Conservation (phyloP, 768 basidiomycete species). For the Leucogyrophana mollusca region DNA sequence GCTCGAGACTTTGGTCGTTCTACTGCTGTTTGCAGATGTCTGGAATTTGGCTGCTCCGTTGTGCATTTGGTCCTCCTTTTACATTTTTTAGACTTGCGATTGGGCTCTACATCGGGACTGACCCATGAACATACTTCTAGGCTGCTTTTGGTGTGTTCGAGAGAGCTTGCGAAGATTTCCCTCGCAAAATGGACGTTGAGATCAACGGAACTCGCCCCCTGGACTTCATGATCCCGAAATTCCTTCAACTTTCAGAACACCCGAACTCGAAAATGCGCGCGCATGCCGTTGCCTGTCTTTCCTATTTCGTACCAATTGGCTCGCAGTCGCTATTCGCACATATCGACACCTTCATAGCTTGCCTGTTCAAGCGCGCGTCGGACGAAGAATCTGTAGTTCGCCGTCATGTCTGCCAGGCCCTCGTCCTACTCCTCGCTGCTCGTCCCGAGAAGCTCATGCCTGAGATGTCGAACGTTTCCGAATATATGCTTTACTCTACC, state of each 20-base stretch:
- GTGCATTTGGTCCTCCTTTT: neutral
- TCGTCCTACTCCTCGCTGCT: slow-evolving; percentile 88
- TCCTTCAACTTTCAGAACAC: slow-evolving; percentile 86
- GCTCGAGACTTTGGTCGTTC: no score
- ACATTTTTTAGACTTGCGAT: neutral
- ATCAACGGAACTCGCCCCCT: slow-evolving; percentile 91
- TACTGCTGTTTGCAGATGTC: no score
- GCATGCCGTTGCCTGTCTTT: slow-evolving; percentile 91
- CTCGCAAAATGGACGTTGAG: slow-evolving; percentile 91
- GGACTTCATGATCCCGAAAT: slow-evolving; percentile 96
- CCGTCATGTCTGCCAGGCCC: slow-evolving; percentile 92
- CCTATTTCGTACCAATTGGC: slow-evolving; percentile 87
- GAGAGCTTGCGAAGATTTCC: slow-evolving; percentile 97
- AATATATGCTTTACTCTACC: slow-evolving; percentile 98
- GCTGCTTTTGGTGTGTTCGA: slow-evolving; percentile 92
- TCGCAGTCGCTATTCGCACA: slow-evolving; percentile 87
- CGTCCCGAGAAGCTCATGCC: slow-evolving; percentile 97
- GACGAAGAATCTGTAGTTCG: slow-evolving; percentile 94
- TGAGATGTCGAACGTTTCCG: slow-evolving; percentile 91
- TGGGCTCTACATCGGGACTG: no score
- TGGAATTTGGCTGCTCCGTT: no score
- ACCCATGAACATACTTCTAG: slow-evolving; percentile 32
- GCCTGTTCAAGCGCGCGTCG: slow-evolving; percentile 91
- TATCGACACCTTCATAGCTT: slow-evolving; percentile 91
- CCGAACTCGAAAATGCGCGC: slow-evolving; percentile 85